A percentile compares a stretch with the other conserved stretches of the same genome.
These are phyloP conservation scores for Sporothrix brunneoviolacea DNA, from an alignment of 2,329 filamentous ascomycete species.

Conservation along the genomic window DNA sequence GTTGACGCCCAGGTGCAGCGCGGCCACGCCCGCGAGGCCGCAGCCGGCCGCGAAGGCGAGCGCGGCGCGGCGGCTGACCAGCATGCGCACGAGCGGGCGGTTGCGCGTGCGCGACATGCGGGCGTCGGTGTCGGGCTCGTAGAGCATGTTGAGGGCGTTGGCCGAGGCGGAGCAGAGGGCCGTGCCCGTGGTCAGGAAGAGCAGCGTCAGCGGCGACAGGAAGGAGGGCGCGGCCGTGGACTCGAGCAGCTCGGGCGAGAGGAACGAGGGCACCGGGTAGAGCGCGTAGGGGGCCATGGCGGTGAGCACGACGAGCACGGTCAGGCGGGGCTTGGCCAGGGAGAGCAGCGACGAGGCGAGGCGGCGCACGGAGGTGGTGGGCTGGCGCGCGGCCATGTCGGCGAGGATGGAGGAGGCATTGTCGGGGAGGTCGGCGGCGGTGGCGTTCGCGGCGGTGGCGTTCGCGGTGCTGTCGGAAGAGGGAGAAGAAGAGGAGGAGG, in stretches of 20 bases:
- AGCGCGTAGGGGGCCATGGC: constrained; percentile 87
- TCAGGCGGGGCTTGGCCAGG: constrained; percentile 90
- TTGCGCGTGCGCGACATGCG: constrained; percentile 92
- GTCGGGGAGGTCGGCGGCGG: constrained; percentile 21
- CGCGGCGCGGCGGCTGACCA: constrained; percentile 66
- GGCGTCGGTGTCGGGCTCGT: constrained; percentile 84
- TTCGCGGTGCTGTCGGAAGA: background rate
- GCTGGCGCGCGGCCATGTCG: constrained; percentile 43
- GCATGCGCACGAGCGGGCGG: constrained; percentile 73
- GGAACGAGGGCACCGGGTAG: constrained; percentile 84
- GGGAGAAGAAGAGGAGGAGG: background rate
- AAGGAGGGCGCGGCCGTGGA: too few species aligned
- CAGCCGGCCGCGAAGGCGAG: constrained; percentile 71
- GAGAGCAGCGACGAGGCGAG: constrained; percentile 75
- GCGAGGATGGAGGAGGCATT: constrained; percentile 49
- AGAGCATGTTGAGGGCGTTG: constrained; percentile 95
- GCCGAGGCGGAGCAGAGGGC: constrained; percentile 84
- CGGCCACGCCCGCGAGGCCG: constrained; percentile 60
- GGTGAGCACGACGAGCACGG: constrained; percentile 82
- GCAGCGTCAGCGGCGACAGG: constrained; percentile 80
- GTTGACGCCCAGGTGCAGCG: constrained; percentile 85
- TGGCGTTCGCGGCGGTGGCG: background rate
- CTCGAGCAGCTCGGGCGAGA: constrained; percentile 53
- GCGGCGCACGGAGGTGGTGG: constrained; percentile 50
- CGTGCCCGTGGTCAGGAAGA: constrained; percentile 87